Evolutionary conservation across 345 rosid species (phyloP), one percentile per base, ranked within the genome.

Genomic region (Salix brachista): DNA sequence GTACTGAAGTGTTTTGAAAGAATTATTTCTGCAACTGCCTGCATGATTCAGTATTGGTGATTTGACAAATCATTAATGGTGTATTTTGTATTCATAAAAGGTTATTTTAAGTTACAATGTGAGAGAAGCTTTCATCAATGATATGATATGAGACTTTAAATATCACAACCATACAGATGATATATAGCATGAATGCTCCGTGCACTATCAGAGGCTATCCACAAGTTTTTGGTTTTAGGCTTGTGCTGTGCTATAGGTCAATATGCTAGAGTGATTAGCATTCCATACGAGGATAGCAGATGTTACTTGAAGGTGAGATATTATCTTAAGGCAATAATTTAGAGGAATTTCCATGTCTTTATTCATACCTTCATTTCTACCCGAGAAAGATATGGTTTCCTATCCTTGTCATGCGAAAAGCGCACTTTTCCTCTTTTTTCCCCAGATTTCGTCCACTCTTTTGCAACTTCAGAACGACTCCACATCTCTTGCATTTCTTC

Each of bases 401-500:
- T 87, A 72, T 84, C 87, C 62, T 75, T 69, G 75, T 91, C 96
- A 79, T 75, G 85, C 64, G 99, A 87, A 86, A 95, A 91, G 58
- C 90, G 94, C 80, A 95, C 97, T 73, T 87, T 84, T 71, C 96
- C 99, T 50, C 75, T 72, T 77, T 69, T 89, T 83, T 91, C 93
- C 84, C 88, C 85, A 39, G 96, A 90, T 80, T 86, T 90, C 41
- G 81, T 83, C 99, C 99, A 95, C 74, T 93, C 98, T 81, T 86
- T 91, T 78, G 78, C 65, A 70, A 95, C 87, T 30, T 85, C 93
- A 65, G 87, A 83, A 82, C 86, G 84, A 83, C 54, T 88, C 98
- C 97, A 91, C 99, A 95, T 83, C 79, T 89, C 83, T 81, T 81
- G 88, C 97, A 95, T 90, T 77, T 95, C 99, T 85, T 93, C 97